Base-by-base conservation (phyloP, 2,329 filamentous ascomycete species). In the Aspergillus caelatus region DNA sequence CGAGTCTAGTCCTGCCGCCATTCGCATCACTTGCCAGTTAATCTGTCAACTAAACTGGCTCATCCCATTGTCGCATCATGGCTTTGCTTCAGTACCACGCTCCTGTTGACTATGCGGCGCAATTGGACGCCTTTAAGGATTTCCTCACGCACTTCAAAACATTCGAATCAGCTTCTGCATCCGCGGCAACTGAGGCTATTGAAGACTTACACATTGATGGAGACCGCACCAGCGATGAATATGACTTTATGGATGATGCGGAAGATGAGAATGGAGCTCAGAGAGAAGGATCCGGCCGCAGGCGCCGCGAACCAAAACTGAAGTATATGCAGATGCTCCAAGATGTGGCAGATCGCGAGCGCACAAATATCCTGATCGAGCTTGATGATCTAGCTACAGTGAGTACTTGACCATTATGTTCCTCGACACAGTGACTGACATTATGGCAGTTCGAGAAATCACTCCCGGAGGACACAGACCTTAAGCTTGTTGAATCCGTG, bases 311-410 rank as follows among this genome's bases (percentile, higher is more conserved):
- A 71, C 89, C 89, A 45, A 92, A 90, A 75, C 83, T 90, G 77
- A 98, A 98, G 81, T 99, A 99, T 81, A 90, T 91, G 84, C 87
- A 92, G 60, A 84, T 94, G 75, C 83, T 99, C 73, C 94, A 97
- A 77, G 88, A 94, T 72, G 85, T 99, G 14, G 91, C 94, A 62
- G 91, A 99, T 75, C 87, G 95, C 68, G 85, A 88, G 68, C 83
- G 86, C 62, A 86, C 91, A 67, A 91, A 97, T 75, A 85, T 98
- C 59, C 82, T 91, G 61, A 89, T 99, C 74, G 94, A 98, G 70
- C 81, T 99, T 65, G 94, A 98, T 77, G 96, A 99, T 74, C 73
- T 99, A 64, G 86, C 89, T 57, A 82, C 86, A 73, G 91, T 94
- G 84, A 75, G 72, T 68, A 43, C 63, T 23, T 7, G 28, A 62